Evolutionary conservation across 345 rosid genomes (phyloP), one percentile per base, ranked within the genome.

Genomic region (Salix caprea): DNA sequence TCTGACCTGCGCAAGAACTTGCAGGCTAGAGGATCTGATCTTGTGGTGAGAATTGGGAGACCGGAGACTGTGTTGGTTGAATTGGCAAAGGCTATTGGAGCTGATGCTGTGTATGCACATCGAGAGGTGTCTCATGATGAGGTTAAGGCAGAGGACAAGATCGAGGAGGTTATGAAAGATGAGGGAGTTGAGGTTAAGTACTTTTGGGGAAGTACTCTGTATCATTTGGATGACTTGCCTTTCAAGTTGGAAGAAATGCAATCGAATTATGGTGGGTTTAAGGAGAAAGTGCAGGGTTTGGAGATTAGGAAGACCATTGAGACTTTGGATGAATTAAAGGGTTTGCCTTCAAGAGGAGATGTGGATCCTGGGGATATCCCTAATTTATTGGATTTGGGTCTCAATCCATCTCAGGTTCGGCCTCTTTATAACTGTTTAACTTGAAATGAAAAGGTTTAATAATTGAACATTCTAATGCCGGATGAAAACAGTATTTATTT

Each of bases 131-230:
- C 98, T 34, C 91, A 86, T 72, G 93, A 88, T 30, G 98, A 92
- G 78, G 97, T 91, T 56, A 92, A 90, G 81, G 83, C 92, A 7
- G 99, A 96, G 90, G 93, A 86, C 82, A 89, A 87, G 90, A 90
- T 96, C 74, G 97, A 92, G 75, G 79, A 80, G 0, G 96, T 91
- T 1, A 86, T 96, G 96, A 92, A 94, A 82, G 99, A 92, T 58
- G 98, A 94, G 78, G 97, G 97, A 2, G 80, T 92, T 65, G 96
- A 96, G 80, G 87, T 96, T 7, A 96, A 92, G 80, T 90, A 88
- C 86, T 91, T 91, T 67, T 96, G 99, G 99, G 99, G 99, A 42
- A 91, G 97, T 82, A 96, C 99, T 61, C 74, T 96, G 80, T 91
- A 91, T 75, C 99, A 96, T 73, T 73, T 88, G 69, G 98, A 96